Evolutionary conservation across 2,329 filamentous ascomycete species (phyloP).

Genomic region (Harringtonia aguacate): DNA sequence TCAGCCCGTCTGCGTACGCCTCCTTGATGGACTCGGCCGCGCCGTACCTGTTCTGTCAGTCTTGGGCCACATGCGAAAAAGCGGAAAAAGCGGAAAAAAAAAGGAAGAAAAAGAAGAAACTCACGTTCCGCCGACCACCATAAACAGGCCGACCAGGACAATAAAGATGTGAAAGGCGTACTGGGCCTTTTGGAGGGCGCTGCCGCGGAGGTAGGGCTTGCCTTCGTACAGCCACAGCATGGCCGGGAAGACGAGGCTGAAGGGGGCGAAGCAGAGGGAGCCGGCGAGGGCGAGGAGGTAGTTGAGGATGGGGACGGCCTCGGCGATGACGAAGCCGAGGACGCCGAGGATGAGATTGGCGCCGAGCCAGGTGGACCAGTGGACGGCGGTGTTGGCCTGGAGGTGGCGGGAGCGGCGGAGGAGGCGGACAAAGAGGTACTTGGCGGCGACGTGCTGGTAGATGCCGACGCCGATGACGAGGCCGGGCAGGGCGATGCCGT

Average conservation of each 20-base stretch:
- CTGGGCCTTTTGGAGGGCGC: slow-evolving; percentile 20
- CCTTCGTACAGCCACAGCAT: slow-evolving; percentile 7
- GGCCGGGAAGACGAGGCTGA: slow-evolving; percentile 11
- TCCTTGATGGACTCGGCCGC: neutral
- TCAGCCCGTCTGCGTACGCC: slow-evolving; percentile 1
- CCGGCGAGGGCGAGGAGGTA: slow-evolving; percentile 11
- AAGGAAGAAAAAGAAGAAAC: slow-evolving; percentile 25
- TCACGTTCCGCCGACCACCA: slow-evolving; percentile 37
- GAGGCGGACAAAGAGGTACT: slow-evolving; percentile 23
- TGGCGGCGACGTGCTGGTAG: slow-evolving; percentile 17
- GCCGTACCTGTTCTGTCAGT: slow-evolving; percentile 18
- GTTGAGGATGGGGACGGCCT: slow-evolving; percentile 13
- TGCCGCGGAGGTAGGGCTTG: slow-evolving; percentile 26
- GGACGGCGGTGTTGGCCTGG: slow-evolving; percentile 18
- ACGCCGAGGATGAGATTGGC: slow-evolving; percentile 3
- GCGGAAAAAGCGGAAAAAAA: slow-evolving; percentile 8
- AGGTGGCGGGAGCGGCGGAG: slow-evolving; percentile 19
- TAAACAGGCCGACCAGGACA: slow-evolving; percentile 33
- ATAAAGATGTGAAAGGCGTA: slow-evolving; percentile 30
- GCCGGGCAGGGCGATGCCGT: slow-evolving; percentile 46
- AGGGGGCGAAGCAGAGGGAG: slow-evolving; percentile 9
- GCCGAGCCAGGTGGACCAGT: slow-evolving; percentile 19
- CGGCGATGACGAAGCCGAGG: no score
- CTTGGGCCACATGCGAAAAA: no score
- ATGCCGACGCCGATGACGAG: slow-evolving; percentile 31